Conservation (phyloP, 257 asterid genomes). For the Primulina huaijiensis region DNA sequence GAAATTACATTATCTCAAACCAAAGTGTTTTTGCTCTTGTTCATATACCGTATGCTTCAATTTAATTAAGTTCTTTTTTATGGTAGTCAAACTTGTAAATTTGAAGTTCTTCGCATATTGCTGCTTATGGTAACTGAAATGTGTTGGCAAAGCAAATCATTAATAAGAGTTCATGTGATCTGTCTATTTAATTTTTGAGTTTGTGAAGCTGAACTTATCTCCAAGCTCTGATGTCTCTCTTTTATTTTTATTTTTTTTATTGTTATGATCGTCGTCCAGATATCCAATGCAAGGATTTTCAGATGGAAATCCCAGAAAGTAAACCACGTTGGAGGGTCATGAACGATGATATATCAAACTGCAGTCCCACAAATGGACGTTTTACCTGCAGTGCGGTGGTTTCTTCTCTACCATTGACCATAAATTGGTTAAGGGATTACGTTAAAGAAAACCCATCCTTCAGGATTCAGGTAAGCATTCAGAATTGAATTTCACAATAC, state of each 20-base stretch:
- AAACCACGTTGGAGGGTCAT: constrained; percentile 47
- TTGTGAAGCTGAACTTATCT: constrained; percentile 1
- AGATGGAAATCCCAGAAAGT: constrained; percentile 33
- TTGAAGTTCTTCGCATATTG: neutral
- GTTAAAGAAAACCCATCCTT: constrained; percentile 59
- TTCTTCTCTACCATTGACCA: constrained; percentile 75
- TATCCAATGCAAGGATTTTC: constrained; percentile 35
- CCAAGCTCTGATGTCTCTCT: constrained; percentile 1
- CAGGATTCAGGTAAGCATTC: constrained; percentile 55
- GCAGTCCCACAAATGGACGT: constrained; percentile 45
- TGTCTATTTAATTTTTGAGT: neutral
- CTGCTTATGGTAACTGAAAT: neutral
- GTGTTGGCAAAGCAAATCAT: neutral
- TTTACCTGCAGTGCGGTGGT: constrained; percentile 69
- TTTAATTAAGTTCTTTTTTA: neutral
- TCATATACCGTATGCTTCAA: neutral
- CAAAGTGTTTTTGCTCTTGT: neutral
- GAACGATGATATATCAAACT: constrained; percentile 35
- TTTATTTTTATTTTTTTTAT: neutral
- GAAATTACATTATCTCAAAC: neutral
- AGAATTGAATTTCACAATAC: neutral
- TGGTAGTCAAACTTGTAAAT: neutral
- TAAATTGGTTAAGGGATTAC: constrained; percentile 68
- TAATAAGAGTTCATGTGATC: neutral
- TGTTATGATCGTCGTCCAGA: constrained; percentile 34